Evolutionary conservation across 371 early-diverging fungal genomes (phyloP).

Genomic region (Mucor sp.): DNA sequence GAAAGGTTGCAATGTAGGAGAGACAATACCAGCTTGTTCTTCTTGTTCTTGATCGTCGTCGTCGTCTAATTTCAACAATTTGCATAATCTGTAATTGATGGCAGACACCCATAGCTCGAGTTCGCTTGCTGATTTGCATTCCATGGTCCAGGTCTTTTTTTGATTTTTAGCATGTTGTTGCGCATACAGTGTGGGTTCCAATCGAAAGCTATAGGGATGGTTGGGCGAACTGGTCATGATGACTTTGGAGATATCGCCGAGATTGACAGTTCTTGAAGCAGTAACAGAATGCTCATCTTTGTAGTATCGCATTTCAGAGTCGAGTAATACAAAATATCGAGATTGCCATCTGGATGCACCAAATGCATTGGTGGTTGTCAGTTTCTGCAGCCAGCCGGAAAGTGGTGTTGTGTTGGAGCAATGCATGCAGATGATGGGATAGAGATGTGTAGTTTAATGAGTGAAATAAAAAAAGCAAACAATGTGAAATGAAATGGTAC

Average conservation of each 20-base stretch:
- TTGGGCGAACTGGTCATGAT: background rate
- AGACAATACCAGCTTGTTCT: background rate
- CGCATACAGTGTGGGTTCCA: conserved; percentile 25
- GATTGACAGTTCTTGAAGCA: conserved; percentile 27
- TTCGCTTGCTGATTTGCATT: conserved; percentile 29
- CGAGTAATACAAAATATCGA: conserved; percentile 41
- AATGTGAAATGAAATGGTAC: background rate
- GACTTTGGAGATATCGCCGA: conserved; percentile 24
- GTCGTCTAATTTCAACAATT: background rate
- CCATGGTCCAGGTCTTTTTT: conserved; percentile 27
- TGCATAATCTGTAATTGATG: conserved; percentile 15
- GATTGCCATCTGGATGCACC: conserved; percentile 37
- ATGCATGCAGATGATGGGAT: background rate
- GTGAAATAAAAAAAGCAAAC: conserved; percentile 2
- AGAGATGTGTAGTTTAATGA: too few relatives aligned
- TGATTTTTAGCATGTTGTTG: background rate
- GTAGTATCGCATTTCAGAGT: conserved; percentile 44
- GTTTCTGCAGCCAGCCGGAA: conserved; percentile 31
- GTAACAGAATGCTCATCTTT: conserved; percentile 33
- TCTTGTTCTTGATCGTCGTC: background rate
- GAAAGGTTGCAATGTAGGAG: conserved; percentile 13
- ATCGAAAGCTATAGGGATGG: conserved; percentile 27
- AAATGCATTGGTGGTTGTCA: conserved; percentile 23
- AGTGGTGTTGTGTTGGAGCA: conserved; percentile 2
- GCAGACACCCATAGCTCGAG: conserved; percentile 27